A percentile compares a stretch with the other conserved stretches of the same genome.
Evolutionary conservation across 2,329 filamentous ascomycete genomes (phyloP).

Genomic region (Ceratocystis colombiana): DNA sequence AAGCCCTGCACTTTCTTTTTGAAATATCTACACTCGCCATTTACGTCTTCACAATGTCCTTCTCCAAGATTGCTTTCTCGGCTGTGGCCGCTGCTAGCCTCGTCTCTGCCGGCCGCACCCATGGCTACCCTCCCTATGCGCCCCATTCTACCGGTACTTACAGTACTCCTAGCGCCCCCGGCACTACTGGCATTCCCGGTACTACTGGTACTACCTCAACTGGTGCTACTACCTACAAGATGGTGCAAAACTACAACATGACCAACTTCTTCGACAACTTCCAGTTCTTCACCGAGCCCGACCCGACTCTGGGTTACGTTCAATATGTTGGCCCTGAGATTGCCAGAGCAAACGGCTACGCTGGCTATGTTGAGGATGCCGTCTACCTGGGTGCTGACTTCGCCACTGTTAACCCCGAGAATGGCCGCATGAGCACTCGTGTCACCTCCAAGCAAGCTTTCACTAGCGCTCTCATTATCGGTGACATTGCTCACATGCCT

Average conservation of each 20-base stretch:
- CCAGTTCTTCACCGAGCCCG: constrained; percentile 46
- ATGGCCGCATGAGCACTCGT: constrained; percentile 60
- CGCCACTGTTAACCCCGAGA: constrained; percentile 43
- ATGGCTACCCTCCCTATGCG: not conserved
- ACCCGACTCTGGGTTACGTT: constrained; percentile 69
- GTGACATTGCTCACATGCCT: constrained; percentile 71
- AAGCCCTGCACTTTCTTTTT: no score
- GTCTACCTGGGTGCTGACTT: constrained; percentile 63
- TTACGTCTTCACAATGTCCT: constrained; percentile 11
- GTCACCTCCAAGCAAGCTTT: constrained; percentile 57
- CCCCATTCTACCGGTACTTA: no score
- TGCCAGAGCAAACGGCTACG: constrained; percentile 49
- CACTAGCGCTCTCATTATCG: constrained; percentile 58
- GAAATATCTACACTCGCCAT: no score
- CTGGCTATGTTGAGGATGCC: constrained; percentile 44
- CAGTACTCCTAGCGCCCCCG: not conserved
- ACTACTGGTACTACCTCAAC: not conserved
- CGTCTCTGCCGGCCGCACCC: not conserved
- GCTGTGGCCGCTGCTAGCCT: constrained; percentile 15
- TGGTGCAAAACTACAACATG: constrained; percentile 41
- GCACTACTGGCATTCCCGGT: not conserved
- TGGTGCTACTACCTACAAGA: constrained; percentile 33
- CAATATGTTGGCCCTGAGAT: constrained; percentile 50
- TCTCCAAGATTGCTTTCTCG: constrained; percentile 20
- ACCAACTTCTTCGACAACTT: constrained; percentile 49